phyloP scores from a whole-genome alignment of 768 basidiomycete species.

The Trametes cubensis region DNA sequence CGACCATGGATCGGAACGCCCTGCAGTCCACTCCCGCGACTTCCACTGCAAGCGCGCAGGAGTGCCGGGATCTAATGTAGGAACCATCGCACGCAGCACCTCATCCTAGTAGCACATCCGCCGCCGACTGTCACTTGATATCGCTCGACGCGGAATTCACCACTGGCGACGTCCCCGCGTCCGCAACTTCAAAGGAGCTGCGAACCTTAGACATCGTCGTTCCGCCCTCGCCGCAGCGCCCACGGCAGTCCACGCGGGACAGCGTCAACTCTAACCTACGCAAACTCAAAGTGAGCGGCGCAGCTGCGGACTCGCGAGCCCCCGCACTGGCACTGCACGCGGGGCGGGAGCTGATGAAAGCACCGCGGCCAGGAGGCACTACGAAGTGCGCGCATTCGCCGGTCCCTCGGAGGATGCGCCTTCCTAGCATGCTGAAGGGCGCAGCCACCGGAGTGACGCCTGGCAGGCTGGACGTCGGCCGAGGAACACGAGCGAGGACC shows the following conservation, averaged over 20 bases:
- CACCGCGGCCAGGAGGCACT: too few relatives aligned
- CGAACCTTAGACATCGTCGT: background rate
- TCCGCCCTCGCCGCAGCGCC: constrained; percentile 13
- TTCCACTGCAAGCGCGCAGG: background rate
- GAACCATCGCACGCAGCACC: too few relatives aligned
- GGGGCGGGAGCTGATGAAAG: background rate
- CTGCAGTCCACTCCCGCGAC: background rate
- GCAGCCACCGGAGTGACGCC: constrained; percentile 3
- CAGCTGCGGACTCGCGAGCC: background rate
- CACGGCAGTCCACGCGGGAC: too few relatives aligned
- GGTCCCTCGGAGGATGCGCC: background rate
- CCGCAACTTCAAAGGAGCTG: too few relatives aligned
- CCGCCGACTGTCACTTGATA: too few relatives aligned
- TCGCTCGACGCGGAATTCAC: background rate
- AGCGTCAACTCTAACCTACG: background rate
- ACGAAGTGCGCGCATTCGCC: background rate
- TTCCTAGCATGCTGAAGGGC: too few relatives aligned
- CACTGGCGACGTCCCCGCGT: too few relatives aligned
- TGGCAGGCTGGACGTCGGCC: background rate
- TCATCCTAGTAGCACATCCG: too few relatives aligned
- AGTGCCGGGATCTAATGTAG: too few relatives aligned
- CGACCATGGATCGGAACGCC: constrained; percentile 7
- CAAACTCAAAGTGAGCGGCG: background rate
- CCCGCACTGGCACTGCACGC: background rate
- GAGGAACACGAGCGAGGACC: background rate